Conservation (phyloP, 2,329 filamentous ascomycete species). For the Ramichloridium luteum region DNA sequence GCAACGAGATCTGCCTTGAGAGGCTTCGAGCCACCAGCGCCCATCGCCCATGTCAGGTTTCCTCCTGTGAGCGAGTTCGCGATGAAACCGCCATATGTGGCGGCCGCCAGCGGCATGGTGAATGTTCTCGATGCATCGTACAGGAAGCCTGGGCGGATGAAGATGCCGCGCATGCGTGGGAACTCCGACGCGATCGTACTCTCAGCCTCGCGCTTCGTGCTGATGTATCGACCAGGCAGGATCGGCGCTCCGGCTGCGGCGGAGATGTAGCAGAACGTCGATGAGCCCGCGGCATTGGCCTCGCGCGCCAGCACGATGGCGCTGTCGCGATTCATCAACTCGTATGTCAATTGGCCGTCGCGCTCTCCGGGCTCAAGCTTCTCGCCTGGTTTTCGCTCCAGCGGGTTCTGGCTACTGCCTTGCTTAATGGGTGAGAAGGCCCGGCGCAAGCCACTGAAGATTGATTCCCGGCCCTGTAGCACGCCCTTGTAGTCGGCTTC, state of each 20-base stretch:
- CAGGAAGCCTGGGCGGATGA: slow-evolving; percentile 75
- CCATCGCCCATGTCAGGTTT: slow-evolving; percentile 63
- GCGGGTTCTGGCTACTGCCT: slow-evolving; percentile 52
- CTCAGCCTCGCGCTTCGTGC: slow-evolving; percentile 86
- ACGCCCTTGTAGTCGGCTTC: slow-evolving; percentile 98
- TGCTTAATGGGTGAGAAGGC: slow-evolving; percentile 59
- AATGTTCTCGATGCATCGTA: slow-evolving; percentile 73
- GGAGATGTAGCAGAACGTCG: slow-evolving; percentile 75
- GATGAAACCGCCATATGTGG: slow-evolving; percentile 59
- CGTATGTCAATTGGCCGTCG: slow-evolving; percentile 77
- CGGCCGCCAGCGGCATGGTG: slow-evolving; percentile 72
- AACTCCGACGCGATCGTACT: slow-evolving; percentile 59
- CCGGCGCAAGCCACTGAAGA: slow-evolving; percentile 63
- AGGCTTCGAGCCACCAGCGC: slow-evolving; percentile 72
- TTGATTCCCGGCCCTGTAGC: slow-evolving; percentile 68
- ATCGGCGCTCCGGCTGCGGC: slow-evolving; percentile 77
- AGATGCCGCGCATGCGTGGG: slow-evolving; percentile 63
- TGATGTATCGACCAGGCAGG: slow-evolving; percentile 73
- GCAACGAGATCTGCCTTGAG: slow-evolving; percentile 78
- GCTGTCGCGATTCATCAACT: slow-evolving; percentile 89
- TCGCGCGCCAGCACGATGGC: slow-evolving; percentile 75
- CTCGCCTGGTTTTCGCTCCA: slow-evolving; percentile 48
- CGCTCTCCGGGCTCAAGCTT: slow-evolving; percentile 53
- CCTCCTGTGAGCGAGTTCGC: slow-evolving; percentile 70
- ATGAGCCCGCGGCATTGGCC: slow-evolving; percentile 50